Evolutionary conservation across 73 alveolate genomes (phyloP), one percentile per base, ranked within the genome.

Genomic region (Paramecium bursaria): DNA sequence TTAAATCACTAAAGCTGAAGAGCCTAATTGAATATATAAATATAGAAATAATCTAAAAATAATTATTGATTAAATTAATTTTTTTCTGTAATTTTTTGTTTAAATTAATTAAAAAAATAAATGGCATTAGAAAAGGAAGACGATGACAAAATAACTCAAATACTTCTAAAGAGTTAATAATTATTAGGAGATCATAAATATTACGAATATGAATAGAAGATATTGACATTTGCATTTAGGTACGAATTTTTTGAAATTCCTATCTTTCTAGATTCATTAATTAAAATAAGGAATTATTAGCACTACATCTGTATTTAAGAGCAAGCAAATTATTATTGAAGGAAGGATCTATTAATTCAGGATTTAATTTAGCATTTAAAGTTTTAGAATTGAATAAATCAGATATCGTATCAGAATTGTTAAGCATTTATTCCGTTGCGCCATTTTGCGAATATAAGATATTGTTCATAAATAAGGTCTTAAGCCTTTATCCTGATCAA

Each of bases 181-280:
- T 39, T 39, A 39, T 39, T 39, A 39, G 49, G 11, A 7, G 11
- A 11, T 39, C 14, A 39, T 7, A 7, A 67, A 67, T 67, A 33
- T 5, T 67, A 67, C 44, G 82, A 67, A 67, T 67, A 67, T 42
- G 82, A 67, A 39, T 67, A 67, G 27, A 67, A 67, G 44, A 67
- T 67, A 39, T 14, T 67, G 21, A 39, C 61, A 14, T 67, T 67
- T 67, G 82, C 60, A 67, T 67, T 47, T 4, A 39, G 49, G 49
- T 39, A 39, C 5, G 14, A 39, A 39, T 7, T 39, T 7, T 39
- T n/a, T n/a, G n/a, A n/a, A n/a, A 39, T 39, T 39, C 49, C 5
- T 39, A 7, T 7, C 5, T 39, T 39, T 5, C 11, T 39, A 67
- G 82, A 67, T 67, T 67, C 25, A 67, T 67, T 21, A 67, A 67